A percentile compares a stretch with the other conserved stretches of the same genome.
These are phyloP conservation scores for Thelonectria discophora DNA, from an alignment of 2,329 filamentous ascomycete genomes.

Conservation along the genomic window DNA sequence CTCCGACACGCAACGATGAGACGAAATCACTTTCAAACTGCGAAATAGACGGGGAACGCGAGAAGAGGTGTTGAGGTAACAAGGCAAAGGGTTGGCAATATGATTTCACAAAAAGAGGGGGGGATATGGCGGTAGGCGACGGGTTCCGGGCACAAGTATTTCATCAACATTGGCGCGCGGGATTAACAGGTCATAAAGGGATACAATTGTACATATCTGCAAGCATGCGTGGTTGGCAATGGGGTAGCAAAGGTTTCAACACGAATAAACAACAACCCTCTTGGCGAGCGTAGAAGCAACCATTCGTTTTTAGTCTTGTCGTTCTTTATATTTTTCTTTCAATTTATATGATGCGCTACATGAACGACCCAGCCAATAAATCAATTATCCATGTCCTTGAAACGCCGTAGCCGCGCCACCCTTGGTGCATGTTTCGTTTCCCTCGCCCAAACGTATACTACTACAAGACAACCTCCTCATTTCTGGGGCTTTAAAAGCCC, in stretches of 20 bases:
- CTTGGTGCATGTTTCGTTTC: conserved; percentile 23
- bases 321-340: not conserved
- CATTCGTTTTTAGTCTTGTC: conserved; percentile 11
- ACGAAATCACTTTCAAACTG: conserved; percentile 15
- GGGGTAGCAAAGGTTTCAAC: conserved; percentile 42
- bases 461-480: too few relatives aligned
- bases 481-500: too few relatives aligned
- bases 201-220: conserved; percentile 37
- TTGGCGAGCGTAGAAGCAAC: conserved; percentile 25
- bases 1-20: conserved; percentile 37
- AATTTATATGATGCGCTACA: conserved; percentile 28
- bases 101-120: conserved; percentile 27
- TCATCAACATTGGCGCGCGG: conserved; percentile 41
- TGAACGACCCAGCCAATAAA: conserved; percentile 27
- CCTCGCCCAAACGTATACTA: too few relatives aligned
- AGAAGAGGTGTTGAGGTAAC: not conserved
- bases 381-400: conserved; percentile 13
- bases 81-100: conserved; percentile 25
- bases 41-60: conserved; percentile 27
- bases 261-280: conserved; percentile 21
- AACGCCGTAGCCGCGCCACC: too few relatives aligned
- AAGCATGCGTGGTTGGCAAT: conserved; percentile 38
- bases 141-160: conserved; percentile 31
- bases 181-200: conserved; percentile 39
- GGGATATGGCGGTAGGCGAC: conserved; percentile 25